Conservation (phyloP, 2,329 filamentous ascomycete genomes). For the Colletotrichum lindemuthianum region DNA sequence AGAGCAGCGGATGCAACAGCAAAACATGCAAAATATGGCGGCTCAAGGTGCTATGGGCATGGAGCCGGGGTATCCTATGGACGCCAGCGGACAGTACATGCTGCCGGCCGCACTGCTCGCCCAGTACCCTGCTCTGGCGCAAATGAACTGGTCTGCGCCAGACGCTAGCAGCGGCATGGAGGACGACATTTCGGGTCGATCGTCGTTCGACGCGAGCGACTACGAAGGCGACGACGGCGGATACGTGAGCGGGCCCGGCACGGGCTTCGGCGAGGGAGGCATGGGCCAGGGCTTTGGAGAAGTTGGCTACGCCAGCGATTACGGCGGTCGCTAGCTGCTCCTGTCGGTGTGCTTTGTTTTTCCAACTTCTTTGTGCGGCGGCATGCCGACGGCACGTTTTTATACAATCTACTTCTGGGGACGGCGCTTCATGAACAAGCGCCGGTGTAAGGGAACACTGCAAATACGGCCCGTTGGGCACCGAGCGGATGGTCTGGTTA, state of each 20-base stretch:
- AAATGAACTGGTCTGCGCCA: constrained; percentile 79
- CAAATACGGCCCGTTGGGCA: constrained; percentile 4
- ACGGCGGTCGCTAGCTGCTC: constrained; percentile 52
- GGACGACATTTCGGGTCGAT: constrained; percentile 80
- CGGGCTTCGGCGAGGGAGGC: constrained; percentile 66
- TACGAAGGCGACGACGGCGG: constrained; percentile 78
- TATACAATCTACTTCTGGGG: constrained; percentile 11
- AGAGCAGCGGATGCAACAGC: constrained; percentile 76
- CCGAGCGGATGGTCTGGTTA: constrained; percentile 30
- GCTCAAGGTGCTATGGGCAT: constrained; percentile 65
- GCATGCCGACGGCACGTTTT: constrained; percentile 12
- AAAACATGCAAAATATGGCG: constrained; percentile 69
- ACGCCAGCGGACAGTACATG: constrained; percentile 67
- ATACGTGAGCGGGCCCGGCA: constrained; percentile 71
- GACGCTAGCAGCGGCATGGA: constrained; percentile 78
- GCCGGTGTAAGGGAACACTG: constrained; percentile 31
- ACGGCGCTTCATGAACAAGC: constrained; percentile 28
- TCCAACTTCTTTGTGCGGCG: constrained; percentile 19
- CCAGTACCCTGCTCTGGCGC: constrained; percentile 93
- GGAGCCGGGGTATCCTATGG: constrained; percentile 69
- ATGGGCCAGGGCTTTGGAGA: constrained; percentile 66
- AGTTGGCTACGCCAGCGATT: constrained; percentile 64
- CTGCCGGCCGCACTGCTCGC: constrained; percentile 89
- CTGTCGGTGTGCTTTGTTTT: constrained; percentile 9
- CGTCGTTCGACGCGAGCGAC: constrained; percentile 84